These are phyloP conservation scores for Nitzschia sp. DNA, from an alignment of 108 stramenopile species.

Conservation along the genomic window DNA sequence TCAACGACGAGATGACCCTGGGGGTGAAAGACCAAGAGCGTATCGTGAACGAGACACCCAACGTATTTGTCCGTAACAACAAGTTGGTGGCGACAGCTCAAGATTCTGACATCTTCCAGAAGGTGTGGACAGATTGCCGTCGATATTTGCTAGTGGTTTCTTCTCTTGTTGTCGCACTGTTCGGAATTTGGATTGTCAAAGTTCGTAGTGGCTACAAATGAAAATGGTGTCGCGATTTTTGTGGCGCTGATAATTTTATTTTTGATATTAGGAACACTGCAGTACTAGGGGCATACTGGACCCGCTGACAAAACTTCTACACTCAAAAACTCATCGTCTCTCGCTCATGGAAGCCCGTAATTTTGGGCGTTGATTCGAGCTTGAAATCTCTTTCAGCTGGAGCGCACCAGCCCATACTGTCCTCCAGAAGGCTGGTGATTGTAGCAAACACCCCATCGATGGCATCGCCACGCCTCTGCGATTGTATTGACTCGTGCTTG, in stretches of 20 bases:
- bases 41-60: conserved; percentile 6
- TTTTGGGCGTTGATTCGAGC: neutral
- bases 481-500: neutral
- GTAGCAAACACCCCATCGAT: neutral
- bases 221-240: no score
- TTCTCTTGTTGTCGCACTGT: neutral
- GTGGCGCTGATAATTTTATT: no score
- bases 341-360: no score
- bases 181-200: neutral
- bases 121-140: neutral
- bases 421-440: neutral
- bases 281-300: no score
- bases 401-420: neutral
- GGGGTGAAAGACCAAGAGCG: neutral
- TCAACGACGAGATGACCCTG: conserved; percentile 6
- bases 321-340: no score
- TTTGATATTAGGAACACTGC: no score
- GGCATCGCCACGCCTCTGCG: neutral
- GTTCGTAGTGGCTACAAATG: no score
- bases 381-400: neutral
- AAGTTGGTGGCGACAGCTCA: neutral
- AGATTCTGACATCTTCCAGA: neutral
- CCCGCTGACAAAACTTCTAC: no score
- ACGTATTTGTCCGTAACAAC: conserved; percentile 14
- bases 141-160: neutral